Conservation (phyloP, 2,329 filamentous ascomycete genomes). For the Penicillium sp. region DNA sequence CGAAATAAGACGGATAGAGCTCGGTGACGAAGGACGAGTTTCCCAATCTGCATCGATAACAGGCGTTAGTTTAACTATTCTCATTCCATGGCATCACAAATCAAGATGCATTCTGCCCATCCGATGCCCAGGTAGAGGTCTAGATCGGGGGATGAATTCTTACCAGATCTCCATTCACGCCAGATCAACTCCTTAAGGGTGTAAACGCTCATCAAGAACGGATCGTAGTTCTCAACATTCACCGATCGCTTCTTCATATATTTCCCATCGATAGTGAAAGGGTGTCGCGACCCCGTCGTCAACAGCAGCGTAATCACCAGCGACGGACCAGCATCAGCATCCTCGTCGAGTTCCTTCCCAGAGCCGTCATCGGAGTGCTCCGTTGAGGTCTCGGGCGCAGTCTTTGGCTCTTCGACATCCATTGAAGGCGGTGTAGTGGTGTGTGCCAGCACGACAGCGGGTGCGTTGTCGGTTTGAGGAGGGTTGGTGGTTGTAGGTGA, state of each 20-base stretch:
- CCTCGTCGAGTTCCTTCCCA: slow-evolving; percentile 39
- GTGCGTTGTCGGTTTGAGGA: slow-evolving; percentile 11
- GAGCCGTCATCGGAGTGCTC: slow-evolving; percentile 28
- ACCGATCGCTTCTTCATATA: slow-evolving; percentile 81
- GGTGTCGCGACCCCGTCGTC: slow-evolving; percentile 77
- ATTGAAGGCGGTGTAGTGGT: slow-evolving; percentile 16
- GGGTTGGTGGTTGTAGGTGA: slow-evolving; percentile 11
- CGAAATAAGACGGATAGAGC: slow-evolving; percentile 84
- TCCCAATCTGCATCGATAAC: slow-evolving; percentile 67
- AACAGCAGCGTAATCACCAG: slow-evolving; percentile 73
- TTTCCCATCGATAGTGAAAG: slow-evolving; percentile 83
- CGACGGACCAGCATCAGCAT: slow-evolving; percentile 36
- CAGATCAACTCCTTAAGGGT: slow-evolving; percentile 92
- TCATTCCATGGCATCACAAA: neutral
- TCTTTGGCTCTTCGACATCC: slow-evolving; percentile 26
- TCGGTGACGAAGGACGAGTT: slow-evolving; percentile 77
- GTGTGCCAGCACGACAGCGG: slow-evolving; percentile 13
- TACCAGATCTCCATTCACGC: slow-evolving; percentile 81
- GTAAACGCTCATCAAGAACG: slow-evolving; percentile 87
- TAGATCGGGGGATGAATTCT: slow-evolving; percentile 1
- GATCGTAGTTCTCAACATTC: slow-evolving; percentile 71
- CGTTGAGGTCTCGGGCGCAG: slow-evolving; percentile 20
- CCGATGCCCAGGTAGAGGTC: neutral
- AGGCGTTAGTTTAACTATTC: neutral
- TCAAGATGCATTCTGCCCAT: neutral